Base-by-base conservation (phyloP, 805 yeast genomes). In the Wickerhamiella slavikovae region DNA sequence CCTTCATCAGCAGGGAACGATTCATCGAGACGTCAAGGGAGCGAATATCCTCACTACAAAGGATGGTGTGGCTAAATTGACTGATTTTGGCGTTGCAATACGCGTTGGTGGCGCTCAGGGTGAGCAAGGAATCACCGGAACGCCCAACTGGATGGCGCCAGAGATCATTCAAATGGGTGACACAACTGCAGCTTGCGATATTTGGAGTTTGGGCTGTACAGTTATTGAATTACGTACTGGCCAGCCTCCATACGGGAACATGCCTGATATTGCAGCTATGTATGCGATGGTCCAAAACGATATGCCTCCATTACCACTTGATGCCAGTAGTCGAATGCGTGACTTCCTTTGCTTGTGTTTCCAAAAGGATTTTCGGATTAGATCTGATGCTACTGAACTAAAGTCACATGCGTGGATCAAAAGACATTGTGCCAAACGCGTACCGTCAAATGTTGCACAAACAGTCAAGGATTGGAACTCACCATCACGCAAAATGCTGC, bases 91-190 rank as follows among this genome's bases (percentile, higher is more conserved):
- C 1, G 78, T 76, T 5, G 78, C 83, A 13, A 64, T 74, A 4
- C 35, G 41, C 19, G 31, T 45, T 5, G 38, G 34, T 9, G 28
- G 25, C n/a, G 22, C 29, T 9, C 18, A 22, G 10, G 28, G 17
- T 7, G n/a, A n/a, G n/a, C n/a, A n/a, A n/a, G 28, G 27, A 7
- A 59, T 62, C 2, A 69, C 67, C 11, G 98, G 98, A 2, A 80
- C 96, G 0, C 92, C 95, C 1, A 77, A 85, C 47, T 89, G 96
- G 96, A 83, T 89, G 94, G 95, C 98, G 0, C 98, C 98, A 0
- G 98, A 89, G 46, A 71, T 91, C 2, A 76, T 89, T 3, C 59
- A 72, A 24, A 71, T 80, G 41, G 77, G 74, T 43, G 43, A 37
- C 15, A 75, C 85, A 2, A 72, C 91, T 7, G 68, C 85, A 0